phyloP scores from a whole-genome alignment of 441 rosid genomes.

The Corymbia citriodora region DNA sequence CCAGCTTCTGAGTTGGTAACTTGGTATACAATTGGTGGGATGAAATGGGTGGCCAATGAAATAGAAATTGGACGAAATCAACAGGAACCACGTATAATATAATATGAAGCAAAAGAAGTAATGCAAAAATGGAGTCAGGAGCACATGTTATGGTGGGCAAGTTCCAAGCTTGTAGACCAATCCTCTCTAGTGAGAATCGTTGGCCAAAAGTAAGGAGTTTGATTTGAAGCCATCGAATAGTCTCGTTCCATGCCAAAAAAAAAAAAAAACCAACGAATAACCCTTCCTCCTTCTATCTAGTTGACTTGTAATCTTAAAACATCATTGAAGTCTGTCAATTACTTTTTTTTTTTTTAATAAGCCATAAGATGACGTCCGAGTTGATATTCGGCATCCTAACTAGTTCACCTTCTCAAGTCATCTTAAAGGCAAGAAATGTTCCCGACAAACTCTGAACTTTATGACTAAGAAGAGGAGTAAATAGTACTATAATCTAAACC shows the following conservation, averaged over 20 bases:
- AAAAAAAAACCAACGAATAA: slow-evolving; percentile 58
- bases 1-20: neutral
- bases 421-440: neutral
- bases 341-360: neutral
- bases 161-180: slow-evolving; percentile 88
- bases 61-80: neutral
- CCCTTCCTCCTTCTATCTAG: slow-evolving; percentile 10
- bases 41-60: neutral
- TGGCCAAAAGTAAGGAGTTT: slow-evolving; percentile 63
- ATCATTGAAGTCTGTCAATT: neutral
- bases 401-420: neutral
- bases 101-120: neutral
- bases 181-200: slow-evolving; percentile 18
- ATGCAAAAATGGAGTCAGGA: neutral
- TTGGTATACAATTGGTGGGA: neutral
- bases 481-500: neutral
- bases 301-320: neutral
- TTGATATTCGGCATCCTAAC: neutral
- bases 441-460: rapidly evolving
- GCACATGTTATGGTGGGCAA: neutral
- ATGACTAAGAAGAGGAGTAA: neutral
- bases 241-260: slow-evolving; percentile 17
- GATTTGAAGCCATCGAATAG: slow-evolving; percentile 77
- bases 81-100: neutral
- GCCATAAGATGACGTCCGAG: neutral